A percentile compares a stretch with the other conserved stretches of the same genome.
Conservation (phyloP, 129 eudicot genomes). For the Helichrysum umbraculigerum region DNA sequence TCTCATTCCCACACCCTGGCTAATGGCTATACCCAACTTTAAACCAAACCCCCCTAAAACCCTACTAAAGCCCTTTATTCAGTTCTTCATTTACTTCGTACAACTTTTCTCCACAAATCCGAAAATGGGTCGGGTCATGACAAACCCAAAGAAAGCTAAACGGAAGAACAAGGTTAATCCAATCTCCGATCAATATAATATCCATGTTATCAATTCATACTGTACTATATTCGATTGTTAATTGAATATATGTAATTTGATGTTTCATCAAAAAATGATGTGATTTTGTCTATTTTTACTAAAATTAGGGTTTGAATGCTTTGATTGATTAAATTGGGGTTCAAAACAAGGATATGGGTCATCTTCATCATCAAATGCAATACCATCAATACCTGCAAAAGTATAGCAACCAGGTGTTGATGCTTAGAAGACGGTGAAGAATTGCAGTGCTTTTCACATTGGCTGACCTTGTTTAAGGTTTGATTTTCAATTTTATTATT, state of each 20-base stretch:
- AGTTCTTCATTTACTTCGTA: too few relatives aligned
- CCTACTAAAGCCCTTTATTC: too few relatives aligned
- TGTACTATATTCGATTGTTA: neutral
- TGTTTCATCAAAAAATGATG: neutral
- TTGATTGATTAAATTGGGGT: slow-evolving; percentile 6
- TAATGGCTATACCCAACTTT: too few relatives aligned
- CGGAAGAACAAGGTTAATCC: slow-evolving; percentile 71
- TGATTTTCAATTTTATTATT: neutral
- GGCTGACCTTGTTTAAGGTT: slow-evolving; percentile 99
- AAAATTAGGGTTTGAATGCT: neutral
- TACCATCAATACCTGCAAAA: slow-evolving; percentile 57
- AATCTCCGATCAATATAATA: neutral
- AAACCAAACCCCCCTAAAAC: too few relatives aligned
- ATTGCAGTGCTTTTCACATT: slow-evolving; percentile 84
- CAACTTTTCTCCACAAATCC: neutral
- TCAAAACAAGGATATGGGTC: slow-evolving; percentile 62
- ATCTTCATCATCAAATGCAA: slow-evolving; percentile 42
- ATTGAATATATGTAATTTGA: neutral
- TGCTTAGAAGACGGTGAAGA: slow-evolving; percentile 91
- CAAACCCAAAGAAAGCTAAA: slow-evolving; percentile 73
- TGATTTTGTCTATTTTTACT: neutral
- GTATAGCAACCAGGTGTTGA: slow-evolving; percentile 99
- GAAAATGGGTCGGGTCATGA: slow-evolving; percentile 71
- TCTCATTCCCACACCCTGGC: too few relatives aligned
- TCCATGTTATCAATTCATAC: neutral